Base-by-base conservation (phyloP, 2,329 filamentous ascomycete species). In the Fusarium sp. region DNA sequence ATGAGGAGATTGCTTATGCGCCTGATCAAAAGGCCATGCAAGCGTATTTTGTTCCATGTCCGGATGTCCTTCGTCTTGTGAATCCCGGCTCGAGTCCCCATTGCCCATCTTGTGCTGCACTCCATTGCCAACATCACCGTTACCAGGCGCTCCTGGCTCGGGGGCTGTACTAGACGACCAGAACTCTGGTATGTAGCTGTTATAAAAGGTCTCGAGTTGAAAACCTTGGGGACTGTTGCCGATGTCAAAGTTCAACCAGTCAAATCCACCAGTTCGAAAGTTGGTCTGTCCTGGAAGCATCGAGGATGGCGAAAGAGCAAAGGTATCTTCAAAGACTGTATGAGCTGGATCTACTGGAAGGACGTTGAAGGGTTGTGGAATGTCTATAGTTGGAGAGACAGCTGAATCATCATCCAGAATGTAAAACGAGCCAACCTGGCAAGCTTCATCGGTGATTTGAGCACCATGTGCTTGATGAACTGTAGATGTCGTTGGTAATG, bases 21-120 rank as follows among this genome's bases (percentile, higher is more conserved):
- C 53, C 18, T 63, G 60, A 3, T 63, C 60, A n/a, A 63, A 63
- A 8, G 60, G 60, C 60, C 60, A 63, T 1, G 53, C 51, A 20
- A 63, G 41, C 3, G 12, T 58, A 14, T 12, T 35, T 36, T 63
- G 39, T 6, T 26, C 18, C 4, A 18, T 1, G 14, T 58, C 26
- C 0, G 17, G 32, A 2, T 8, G 39, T 12, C 22, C 5, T 26
- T 12, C n/a, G 0, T 6, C 22, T n/a, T 57, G n/a, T 18, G 4
- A 7, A 47, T 26, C 24, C 10, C 26, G 24, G 7, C 17, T 48
- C n/a, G 18, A 28, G 3, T 26, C 30, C 3, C 9, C n/a, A n/a
- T 22, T 45, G 9, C n/a, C 28, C 8, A 8, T 24, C 14, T 13
- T 22, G 4, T 30, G 41, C 1, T 36, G 55, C 3, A 11, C 12